Conservation (phyloP, 495 filamentous ascomycete genomes). For the Lindgomyces ingoldianus region DNA sequence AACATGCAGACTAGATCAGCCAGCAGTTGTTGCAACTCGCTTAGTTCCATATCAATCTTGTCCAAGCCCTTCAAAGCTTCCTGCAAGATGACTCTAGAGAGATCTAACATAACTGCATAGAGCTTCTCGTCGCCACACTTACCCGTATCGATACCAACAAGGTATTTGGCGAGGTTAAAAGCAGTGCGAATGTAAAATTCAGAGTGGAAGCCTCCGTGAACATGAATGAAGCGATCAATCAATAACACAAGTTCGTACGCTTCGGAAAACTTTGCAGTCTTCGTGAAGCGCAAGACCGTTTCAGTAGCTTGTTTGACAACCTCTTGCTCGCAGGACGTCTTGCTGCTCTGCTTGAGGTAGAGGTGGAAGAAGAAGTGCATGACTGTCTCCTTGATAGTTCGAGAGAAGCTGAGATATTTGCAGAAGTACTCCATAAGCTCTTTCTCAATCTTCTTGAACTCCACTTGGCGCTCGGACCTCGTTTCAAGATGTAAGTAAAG, state of each 20-base stretch:
- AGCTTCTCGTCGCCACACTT: constrained; percentile 25
- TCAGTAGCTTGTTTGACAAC: constrained; percentile 27
- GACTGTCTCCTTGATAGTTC: constrained; percentile 40
- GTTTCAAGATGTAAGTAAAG: constrained; percentile 54
- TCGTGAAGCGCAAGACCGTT: constrained; percentile 23
- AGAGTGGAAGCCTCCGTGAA: constrained; percentile 55
- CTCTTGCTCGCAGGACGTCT: constrained; percentile 22
- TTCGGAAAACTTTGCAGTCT: constrained; percentile 48
- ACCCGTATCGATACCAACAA: constrained; percentile 21
- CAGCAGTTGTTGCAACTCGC: constrained; percentile 24
- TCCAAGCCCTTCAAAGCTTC: constrained; percentile 20
- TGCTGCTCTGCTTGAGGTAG: constrained; percentile 27
- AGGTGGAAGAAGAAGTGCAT: constrained; percentile 33
- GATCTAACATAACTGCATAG: constrained; percentile 30
- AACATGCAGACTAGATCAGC: constrained; percentile 24
- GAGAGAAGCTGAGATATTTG: constrained; percentile 53
- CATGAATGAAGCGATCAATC: constrained; percentile 58
- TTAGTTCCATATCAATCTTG: constrained; percentile 23
- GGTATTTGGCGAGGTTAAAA: constrained; percentile 26
- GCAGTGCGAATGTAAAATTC: constrained; percentile 30
- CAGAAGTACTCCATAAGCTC: constrained; percentile 59
- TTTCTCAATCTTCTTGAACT: constrained; percentile 52
- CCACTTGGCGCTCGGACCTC: constrained; percentile 12
- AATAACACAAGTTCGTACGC: constrained; percentile 57
- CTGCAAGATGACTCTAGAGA: constrained; percentile 28